Conservation (phyloP, 2,329 filamentous ascomycete genomes). For the Trichoderma citrinoviride region DNA sequence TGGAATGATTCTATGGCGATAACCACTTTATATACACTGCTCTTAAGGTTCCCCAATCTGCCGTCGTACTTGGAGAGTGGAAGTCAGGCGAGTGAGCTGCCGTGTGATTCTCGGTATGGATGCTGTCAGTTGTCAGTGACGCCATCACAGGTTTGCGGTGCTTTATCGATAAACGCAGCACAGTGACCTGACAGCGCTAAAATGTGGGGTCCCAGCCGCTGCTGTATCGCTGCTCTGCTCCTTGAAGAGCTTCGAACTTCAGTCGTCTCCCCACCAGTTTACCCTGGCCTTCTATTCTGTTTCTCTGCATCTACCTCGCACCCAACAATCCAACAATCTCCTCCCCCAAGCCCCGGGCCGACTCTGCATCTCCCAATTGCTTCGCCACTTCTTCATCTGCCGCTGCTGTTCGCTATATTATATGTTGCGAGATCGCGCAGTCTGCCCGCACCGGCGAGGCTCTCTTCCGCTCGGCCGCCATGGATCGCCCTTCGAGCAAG, state of each 20-base stretch:
- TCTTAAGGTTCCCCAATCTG: no score
- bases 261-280: background rate
- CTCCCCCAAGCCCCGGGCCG: background rate
- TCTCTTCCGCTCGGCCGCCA: conserved; percentile 20
- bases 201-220: conserved; percentile 5
- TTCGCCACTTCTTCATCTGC: no score
- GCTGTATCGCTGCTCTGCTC: background rate
- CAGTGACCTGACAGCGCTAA: background rate
- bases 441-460: conserved; percentile 19
- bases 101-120: background rate
- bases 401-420: background rate
- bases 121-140: background rate
- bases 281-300: no score
- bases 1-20: background rate
- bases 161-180: conserved; percentile 15
- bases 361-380: background rate
- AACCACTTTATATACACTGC: no score
- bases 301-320: background rate
- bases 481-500: conserved; percentile 21
- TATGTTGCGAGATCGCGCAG: conserved; percentile 18
- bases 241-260: background rate
- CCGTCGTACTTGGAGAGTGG: no score
- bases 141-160: background rate
- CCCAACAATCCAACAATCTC: background rate
- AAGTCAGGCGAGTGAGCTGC: background rate